Percentiles rank a stretch among this genome's conserved stretches.
phyloP scores from a whole-genome alignment of 768 basidiomycete species.

The Sporobolomyces roseus region DNA sequence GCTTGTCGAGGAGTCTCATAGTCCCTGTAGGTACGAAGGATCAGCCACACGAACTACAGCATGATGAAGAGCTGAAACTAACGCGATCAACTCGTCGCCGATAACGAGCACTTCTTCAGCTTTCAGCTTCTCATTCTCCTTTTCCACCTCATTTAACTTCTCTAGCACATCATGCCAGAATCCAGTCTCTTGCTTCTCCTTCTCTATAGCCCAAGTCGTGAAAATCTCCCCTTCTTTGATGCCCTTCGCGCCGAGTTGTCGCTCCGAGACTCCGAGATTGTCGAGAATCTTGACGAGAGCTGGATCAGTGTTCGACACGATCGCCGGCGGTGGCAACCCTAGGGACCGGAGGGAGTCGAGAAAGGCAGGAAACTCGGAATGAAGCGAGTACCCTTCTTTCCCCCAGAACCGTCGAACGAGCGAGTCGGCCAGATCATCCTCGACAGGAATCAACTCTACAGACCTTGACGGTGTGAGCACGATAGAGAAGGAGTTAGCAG shows the following conservation, averaged over 20 bases:
- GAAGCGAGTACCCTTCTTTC: slow-evolving; percentile 24
- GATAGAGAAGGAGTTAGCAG: background rate
- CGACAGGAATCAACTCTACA: background rate
- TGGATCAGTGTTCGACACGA: slow-evolving; percentile 31
- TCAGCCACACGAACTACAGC: too few species aligned
- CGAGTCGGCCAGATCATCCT: background rate
- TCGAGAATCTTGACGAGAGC: slow-evolving; percentile 11
- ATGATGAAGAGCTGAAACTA: background rate
- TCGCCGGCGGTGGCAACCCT: background rate
- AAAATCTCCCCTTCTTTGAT: slow-evolving; percentile 14
- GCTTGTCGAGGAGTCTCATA: slow-evolving; percentile 10
- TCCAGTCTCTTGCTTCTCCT: slow-evolving; percentile 13
- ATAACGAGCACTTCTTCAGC: slow-evolving; percentile 27
- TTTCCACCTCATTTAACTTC: background rate
- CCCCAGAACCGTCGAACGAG: slow-evolving; percentile 34
- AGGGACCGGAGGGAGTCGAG: background rate
- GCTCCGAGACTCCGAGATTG: background rate
- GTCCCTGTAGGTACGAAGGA: slow-evolving; percentile 13
- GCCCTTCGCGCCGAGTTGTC: background rate
- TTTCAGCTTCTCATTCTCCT: background rate
- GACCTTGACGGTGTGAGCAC: too few species aligned
- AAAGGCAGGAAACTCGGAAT: slow-evolving; percentile 16
- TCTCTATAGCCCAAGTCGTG: slow-evolving; percentile 27
- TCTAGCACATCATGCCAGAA: slow-evolving; percentile 30
- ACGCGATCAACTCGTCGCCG: slow-evolving; percentile 32